phyloP scores from a whole-genome alignment of 345 rosid genomes.

The Citrus mangshanensis region DNA sequence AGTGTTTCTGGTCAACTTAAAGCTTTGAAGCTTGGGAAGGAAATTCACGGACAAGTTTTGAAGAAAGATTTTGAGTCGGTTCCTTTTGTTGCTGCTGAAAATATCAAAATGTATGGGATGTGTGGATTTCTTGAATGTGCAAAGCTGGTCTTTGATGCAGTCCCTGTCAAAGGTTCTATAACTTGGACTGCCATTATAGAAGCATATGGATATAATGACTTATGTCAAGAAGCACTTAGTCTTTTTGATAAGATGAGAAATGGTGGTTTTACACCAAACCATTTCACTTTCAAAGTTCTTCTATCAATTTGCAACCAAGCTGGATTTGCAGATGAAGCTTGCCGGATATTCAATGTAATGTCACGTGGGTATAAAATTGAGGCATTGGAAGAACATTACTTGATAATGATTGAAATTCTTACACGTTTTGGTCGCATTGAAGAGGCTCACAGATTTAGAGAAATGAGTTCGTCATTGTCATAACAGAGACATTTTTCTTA shows the following conservation, averaged over 20 bases:
- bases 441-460: slow-evolving; percentile 43
- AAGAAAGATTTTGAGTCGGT: slow-evolving; percentile 54
- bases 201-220: slow-evolving; percentile 47
- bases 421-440: slow-evolving; percentile 33
- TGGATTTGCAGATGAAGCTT: slow-evolving; percentile 69
- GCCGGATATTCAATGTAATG: slow-evolving; percentile 49
- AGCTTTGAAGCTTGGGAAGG: slow-evolving; percentile 65
- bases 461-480: slow-evolving; percentile 26
- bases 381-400: slow-evolving; percentile 47
- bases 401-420: slow-evolving; percentile 42
- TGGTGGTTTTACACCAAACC: slow-evolving; percentile 54
- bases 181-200: slow-evolving; percentile 85
- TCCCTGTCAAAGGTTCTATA: slow-evolving; percentile 64
- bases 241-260: slow-evolving; percentile 60
- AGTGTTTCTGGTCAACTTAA: slow-evolving; percentile 49
- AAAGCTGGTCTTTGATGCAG: slow-evolving; percentile 44
- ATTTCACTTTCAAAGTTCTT: slow-evolving; percentile 62
- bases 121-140: slow-evolving; percentile 52
- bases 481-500: not conserved
- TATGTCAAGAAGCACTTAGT: slow-evolving; percentile 44
- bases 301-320: slow-evolving; percentile 66
- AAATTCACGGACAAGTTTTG: slow-evolving; percentile 67
- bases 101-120: slow-evolving; percentile 68
- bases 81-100: slow-evolving; percentile 64
- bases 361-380: slow-evolving; percentile 35